Evolutionary conservation across 768 basidiomycete species (phyloP).

Genomic region (Phlegmacium glaucopus): DNA sequence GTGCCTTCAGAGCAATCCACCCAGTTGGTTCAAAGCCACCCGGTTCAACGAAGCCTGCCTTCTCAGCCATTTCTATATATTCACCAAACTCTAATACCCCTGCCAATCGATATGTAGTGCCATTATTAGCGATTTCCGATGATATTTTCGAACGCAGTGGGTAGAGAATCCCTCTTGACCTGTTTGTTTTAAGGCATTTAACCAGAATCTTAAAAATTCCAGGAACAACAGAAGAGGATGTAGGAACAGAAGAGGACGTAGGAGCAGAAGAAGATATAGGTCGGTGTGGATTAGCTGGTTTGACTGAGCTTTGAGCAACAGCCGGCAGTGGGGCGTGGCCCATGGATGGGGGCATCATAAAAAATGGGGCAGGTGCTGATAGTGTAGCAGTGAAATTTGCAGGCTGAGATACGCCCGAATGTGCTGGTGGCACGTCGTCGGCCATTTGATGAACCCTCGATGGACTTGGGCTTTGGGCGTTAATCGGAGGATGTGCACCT

Average conservation of each 20-base stretch:
- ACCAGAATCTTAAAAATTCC: slow-evolving; percentile 32
- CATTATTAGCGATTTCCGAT: slow-evolving; percentile 24
- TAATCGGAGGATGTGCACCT: too few species aligned
- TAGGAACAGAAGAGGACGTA: too few species aligned
- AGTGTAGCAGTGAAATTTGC: too few species aligned
- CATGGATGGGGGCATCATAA: not conserved
- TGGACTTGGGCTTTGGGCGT: too few species aligned
- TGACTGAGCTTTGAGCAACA: not conserved
- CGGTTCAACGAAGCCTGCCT: slow-evolving; percentile 34
- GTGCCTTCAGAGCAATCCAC: slow-evolving; percentile 36
- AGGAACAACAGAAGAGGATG: slow-evolving; percentile 4
- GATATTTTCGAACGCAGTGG: slow-evolving; percentile 38
- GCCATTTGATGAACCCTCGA: too few species aligned
- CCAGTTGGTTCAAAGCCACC: slow-evolving; percentile 35
- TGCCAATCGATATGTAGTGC: slow-evolving; percentile 32
- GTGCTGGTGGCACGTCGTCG: too few species aligned
- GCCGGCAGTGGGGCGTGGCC: not conserved
- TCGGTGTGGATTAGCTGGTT: not conserved
- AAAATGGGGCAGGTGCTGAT: too few species aligned
- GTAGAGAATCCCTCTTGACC: slow-evolving; percentile 26
- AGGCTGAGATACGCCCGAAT: too few species aligned
- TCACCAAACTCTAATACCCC: slow-evolving; percentile 38
- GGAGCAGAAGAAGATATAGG: not conserved
- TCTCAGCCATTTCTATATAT: slow-evolving; percentile 36
- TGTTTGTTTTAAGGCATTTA: slow-evolving; percentile 27